Evolutionary conservation across 345 rosid species (phyloP).

Genomic region (Crucihimalaya himalaica): DNA sequence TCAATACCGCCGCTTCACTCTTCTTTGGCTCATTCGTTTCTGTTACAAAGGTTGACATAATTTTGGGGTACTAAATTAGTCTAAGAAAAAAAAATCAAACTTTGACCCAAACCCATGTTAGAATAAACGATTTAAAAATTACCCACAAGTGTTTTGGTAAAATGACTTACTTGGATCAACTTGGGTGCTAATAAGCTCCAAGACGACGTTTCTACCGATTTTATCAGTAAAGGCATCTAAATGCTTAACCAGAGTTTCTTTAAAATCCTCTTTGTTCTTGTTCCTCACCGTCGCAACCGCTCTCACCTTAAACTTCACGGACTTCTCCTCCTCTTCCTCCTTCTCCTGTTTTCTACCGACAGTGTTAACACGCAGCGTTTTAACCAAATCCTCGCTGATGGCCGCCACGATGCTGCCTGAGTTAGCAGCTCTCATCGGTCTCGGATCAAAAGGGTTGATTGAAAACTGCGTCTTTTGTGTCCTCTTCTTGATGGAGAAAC

Average conservation of each 20-base stretch:
- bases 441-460: slow-evolving; percentile 36
- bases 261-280: slow-evolving; percentile 78
- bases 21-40: slow-evolving; percentile 82
- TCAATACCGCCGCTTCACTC: slow-evolving; percentile 69
- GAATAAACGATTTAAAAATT: background rate
- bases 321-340: slow-evolving; percentile 36
- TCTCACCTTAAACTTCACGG: slow-evolving; percentile 70
- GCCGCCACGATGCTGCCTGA: slow-evolving; percentile 49
- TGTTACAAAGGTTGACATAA: slow-evolving; percentile 30
- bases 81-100: background rate
- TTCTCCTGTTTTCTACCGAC: slow-evolving; percentile 16
- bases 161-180: slow-evolving; percentile 80
- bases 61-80: background rate
- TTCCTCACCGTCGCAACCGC: slow-evolving; percentile 77
- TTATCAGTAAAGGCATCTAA: slow-evolving; percentile 72
- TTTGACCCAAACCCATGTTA: slow-evolving; percentile 8
- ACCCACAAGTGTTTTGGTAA: background rate
- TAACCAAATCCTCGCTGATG: slow-evolving; percentile 72
- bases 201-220: slow-evolving; percentile 78
- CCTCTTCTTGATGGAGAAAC: slow-evolving; percentile 34
- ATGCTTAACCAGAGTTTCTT: slow-evolving; percentile 70
- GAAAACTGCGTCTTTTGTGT: slow-evolving; percentile 29
- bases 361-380: slow-evolving; percentile 34
- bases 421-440: slow-evolving; percentile 18
- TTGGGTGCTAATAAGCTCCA: slow-evolving; percentile 82